Percentiles rank a stretch among this genome's conserved stretches.
Conservation (phyloP, 768 basidiomycete species). For the Cyclocybe cylindracea region DNA sequence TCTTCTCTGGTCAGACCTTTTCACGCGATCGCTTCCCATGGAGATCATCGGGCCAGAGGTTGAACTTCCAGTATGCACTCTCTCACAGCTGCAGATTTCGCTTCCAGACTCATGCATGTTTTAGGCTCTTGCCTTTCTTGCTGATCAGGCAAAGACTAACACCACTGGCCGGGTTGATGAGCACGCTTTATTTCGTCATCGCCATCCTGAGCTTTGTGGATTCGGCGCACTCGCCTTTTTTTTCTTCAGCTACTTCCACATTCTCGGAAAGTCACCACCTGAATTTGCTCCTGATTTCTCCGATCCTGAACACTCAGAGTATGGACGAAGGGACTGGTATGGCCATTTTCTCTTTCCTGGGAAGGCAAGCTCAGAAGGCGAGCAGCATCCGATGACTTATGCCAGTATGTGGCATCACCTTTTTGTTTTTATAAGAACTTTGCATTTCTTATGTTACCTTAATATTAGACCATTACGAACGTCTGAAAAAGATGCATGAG, state of each 20-base stretch:
- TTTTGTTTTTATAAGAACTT: no score
- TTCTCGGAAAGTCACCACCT: conserved; percentile 17
- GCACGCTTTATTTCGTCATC: conserved; percentile 28
- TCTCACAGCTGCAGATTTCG: no score
- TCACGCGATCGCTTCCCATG: no score
- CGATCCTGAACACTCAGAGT: conserved; percentile 20
- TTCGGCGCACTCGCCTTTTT: conserved; percentile 25
- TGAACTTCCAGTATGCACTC: no score
- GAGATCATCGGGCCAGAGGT: no score
- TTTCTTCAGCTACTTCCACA: conserved; percentile 31
- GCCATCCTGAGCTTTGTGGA: conserved; percentile 26
- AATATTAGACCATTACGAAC: no score
- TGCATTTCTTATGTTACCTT: no score
- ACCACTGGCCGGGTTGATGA: conserved; percentile 29
- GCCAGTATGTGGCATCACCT: no score
- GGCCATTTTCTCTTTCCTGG: conserved; percentile 25
- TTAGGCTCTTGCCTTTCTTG: conserved; percentile 25
- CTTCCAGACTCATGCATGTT: no score
- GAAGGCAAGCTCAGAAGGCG: no score
- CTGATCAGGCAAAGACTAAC: conserved; percentile 33
- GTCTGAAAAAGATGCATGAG: conserved; percentile 23
- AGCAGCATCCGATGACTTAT: no score
- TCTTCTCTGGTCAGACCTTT: no score
- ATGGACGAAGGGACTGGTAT: conserved; percentile 30
- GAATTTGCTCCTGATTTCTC: conserved; percentile 30